phyloP scores from a whole-genome alignment of 139 green algal genomes.

The Volvox africanus region DNA sequence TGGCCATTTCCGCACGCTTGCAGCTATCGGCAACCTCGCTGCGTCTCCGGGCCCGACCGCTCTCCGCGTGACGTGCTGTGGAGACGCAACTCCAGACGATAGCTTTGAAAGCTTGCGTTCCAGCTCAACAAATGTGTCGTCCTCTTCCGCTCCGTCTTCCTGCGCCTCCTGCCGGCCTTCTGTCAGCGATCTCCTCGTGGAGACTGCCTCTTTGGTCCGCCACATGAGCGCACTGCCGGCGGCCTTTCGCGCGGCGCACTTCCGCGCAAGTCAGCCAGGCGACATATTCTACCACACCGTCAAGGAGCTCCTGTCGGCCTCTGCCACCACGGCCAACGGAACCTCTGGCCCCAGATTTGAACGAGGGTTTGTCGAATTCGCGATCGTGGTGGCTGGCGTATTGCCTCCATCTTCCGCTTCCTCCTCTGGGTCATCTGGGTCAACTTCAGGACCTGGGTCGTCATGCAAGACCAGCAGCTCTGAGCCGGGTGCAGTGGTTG shows the following conservation, averaged over 20 bases:
- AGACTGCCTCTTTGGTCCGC: neutral
- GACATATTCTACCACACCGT: neutral
- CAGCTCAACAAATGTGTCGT: neutral
- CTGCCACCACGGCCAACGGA: neutral
- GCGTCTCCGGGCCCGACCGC: too few species aligned
- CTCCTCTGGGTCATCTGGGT: too few species aligned
- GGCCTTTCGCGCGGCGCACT: neutral
- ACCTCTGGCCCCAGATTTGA: neutral
- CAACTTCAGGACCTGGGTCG: too few species aligned
- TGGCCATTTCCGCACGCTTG: too few species aligned
- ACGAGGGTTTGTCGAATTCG: neutral
- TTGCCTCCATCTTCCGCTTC: too few species aligned
- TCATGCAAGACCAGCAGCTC: too few species aligned
- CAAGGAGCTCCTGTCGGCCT: neutral
- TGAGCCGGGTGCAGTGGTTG: neutral
- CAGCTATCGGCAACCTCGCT: too few species aligned
- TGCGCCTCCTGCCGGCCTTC: neutral
- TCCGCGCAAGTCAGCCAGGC: neutral
- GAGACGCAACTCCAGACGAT: too few species aligned
- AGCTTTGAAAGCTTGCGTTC: neutral
- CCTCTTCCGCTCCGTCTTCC: neutral
- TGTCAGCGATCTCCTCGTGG: neutral
- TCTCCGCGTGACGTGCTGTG: too few species aligned
- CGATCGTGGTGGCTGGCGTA: neutral
- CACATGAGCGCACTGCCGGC: neutral